Evolutionary conservation across 495 filamentous ascomycete genomes (phyloP).

Genomic region (Antarctomyces pellizariae): DNA sequence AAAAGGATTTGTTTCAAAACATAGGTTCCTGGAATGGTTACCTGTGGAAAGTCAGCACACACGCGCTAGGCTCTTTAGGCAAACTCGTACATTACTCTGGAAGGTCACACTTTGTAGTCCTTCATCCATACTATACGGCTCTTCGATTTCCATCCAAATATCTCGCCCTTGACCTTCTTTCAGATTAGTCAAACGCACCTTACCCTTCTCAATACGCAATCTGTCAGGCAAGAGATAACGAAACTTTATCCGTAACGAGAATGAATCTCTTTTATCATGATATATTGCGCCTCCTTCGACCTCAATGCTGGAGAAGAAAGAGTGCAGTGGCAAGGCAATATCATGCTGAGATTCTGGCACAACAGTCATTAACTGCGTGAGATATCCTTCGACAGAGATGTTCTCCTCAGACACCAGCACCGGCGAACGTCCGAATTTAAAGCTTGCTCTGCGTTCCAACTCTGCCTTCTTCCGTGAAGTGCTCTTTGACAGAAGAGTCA

Average conservation of each 20-base stretch:
- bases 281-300: slow-evolving; percentile 50
- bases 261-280: slow-evolving; percentile 50
- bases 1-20: slow-evolving; percentile 51
- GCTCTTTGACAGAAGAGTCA: slow-evolving; percentile 55
- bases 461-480: slow-evolving; percentile 30
- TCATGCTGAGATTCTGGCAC: slow-evolving; percentile 39
- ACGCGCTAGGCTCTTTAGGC: neutral
- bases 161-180: slow-evolving; percentile 28
- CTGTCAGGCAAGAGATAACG: slow-evolving; percentile 49
- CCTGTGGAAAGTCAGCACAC: slow-evolving; percentile 10
- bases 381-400: slow-evolving; percentile 31
- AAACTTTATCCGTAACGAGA: slow-evolving; percentile 45
- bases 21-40: slow-evolving; percentile 50
- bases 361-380: slow-evolving; percentile 39
- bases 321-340: slow-evolving; percentile 37
- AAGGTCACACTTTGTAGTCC: slow-evolving; percentile 30
- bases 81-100: slow-evolving; percentile 21
- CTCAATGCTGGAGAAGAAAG: slow-evolving; percentile 48
- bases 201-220: slow-evolving; percentile 40
- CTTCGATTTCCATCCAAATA: slow-evolving; percentile 34
- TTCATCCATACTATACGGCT: slow-evolving; percentile 21
- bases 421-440: slow-evolving; percentile 8
- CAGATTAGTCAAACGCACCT: slow-evolving; percentile 33
- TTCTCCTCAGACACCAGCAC: slow-evolving; percentile 26
- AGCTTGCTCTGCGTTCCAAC: slow-evolving; percentile 16